A percentile compares a stretch with the other conserved stretches of the same genome.
phyloP scores from a whole-genome alignment of 2,329 filamentous ascomycete genomes.

The Keithomyces neogunnii region DNA sequence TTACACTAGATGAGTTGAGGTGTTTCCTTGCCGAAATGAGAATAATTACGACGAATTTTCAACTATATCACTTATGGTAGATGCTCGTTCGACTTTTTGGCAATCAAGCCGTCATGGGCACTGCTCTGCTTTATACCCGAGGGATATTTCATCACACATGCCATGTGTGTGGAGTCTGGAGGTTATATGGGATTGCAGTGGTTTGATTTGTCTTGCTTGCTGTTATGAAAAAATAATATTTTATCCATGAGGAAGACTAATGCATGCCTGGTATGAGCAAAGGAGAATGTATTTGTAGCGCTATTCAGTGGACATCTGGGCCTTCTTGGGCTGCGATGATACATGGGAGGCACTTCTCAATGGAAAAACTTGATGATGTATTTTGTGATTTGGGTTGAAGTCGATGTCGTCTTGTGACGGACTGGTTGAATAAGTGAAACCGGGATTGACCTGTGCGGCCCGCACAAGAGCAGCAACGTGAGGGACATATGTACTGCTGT shows the following conservation, averaged over 20 bases:
- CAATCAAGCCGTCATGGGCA: conserved; percentile 1
- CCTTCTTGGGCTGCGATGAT: background rate
- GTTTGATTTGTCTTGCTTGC: conserved; percentile 14
- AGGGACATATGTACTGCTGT: too few relatives aligned
- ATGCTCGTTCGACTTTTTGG: conserved; percentile 17
- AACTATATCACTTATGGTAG: conserved; percentile 30
- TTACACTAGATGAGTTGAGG: conserved; percentile 16
- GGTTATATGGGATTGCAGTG: conserved; percentile 17
- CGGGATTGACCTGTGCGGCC: too few relatives aligned
- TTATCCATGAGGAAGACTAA: background rate
- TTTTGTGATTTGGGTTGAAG: background rate
- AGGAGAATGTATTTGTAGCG: background rate
- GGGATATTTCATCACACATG: conserved; percentile 1
- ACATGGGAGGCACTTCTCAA: background rate
- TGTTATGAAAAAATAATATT: conserved; percentile 21
- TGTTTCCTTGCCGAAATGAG: conserved; percentile 20
- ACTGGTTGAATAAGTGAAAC: too few relatives aligned
- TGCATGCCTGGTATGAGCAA: background rate
- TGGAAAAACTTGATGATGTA: background rate
- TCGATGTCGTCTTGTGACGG: background rate
- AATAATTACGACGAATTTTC: conserved; percentile 29
- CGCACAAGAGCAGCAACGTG: too few relatives aligned
- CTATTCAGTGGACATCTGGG: background rate
- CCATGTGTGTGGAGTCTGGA: conserved; percentile 13
- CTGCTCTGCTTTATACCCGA: background rate